phyloP scores from a whole-genome alignment of 139 green algal genomes.

The Eudorina sp. region DNA sequence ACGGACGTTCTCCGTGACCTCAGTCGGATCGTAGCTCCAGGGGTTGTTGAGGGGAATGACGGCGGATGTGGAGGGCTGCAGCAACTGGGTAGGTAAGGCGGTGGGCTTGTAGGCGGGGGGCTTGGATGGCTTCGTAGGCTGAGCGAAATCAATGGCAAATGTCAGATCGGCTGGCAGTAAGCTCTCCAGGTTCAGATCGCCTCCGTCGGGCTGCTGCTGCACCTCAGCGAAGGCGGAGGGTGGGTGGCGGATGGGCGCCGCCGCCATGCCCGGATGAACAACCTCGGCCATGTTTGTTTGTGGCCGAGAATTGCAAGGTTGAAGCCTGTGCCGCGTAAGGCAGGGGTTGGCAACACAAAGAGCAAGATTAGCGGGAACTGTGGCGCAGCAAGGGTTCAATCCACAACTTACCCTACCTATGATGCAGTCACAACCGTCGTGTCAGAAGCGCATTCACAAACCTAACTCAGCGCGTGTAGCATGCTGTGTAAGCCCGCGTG shows the following conservation, averaged over 20 bases:
- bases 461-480: no score
- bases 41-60: conserved; percentile 39
- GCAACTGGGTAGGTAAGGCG: conserved; percentile 34
- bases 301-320: neutral
- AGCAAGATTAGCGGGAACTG: no score
- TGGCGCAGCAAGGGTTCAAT: no score
- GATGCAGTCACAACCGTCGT: no score
- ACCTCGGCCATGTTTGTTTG: conserved; percentile 18
- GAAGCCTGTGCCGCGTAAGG: no score
- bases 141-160: conserved; percentile 39
- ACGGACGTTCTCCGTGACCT: neutral
- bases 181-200: neutral
- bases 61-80: conserved; percentile 39
- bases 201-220: neutral
- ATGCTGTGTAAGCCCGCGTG: no score
- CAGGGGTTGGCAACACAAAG: no score
- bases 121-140: conserved; percentile 14
- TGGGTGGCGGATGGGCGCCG: conserved; percentile 12
- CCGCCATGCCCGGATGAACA: neutral
- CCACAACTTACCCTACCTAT: no score
- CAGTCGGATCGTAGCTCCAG: conserved; percentile 21
- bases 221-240: conserved; percentile 39
- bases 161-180: conserved; percentile 45
- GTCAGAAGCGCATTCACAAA: no score
- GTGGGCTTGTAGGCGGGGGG: conserved; percentile 45